Evolutionary conservation across 371 early-diverging fungal species (phyloP).

Genomic region (Mortierella sp.): DNA sequence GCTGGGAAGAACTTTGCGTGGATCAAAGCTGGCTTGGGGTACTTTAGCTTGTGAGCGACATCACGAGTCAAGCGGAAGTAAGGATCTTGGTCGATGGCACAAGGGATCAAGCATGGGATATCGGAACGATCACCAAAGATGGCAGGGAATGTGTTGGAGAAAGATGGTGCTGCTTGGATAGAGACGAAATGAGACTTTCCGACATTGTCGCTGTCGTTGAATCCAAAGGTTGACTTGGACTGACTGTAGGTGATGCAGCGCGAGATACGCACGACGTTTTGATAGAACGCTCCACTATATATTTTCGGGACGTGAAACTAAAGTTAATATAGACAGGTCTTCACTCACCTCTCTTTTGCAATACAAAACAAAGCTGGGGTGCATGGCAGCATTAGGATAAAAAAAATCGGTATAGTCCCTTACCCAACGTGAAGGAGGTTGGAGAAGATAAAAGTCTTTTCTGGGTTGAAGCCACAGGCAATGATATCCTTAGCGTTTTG

Average conservation of each 20-base stretch:
- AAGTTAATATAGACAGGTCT: too few relatives aligned
- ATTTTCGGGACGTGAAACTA: background rate
- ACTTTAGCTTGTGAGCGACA: conserved; percentile 94
- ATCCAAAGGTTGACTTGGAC: conserved; percentile 95
- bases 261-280: conserved; percentile 91
- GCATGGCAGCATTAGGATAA: too few relatives aligned
- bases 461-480: conserved; percentile 98
- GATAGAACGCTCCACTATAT: conserved; percentile 88
- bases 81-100: conserved; percentile 99
- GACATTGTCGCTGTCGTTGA: conserved; percentile 83
- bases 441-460: conserved; percentile 99
- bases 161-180: conserved; percentile 95
- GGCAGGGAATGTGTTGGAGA: conserved; percentile 95
- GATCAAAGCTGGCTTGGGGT: conserved; percentile 96
- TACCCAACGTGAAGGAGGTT: conserved; percentile 94
- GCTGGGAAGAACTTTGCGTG: conserved; percentile 99
- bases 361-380: too few relatives aligned
- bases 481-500: too few relatives aligned
- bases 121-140: conserved; percentile 94
- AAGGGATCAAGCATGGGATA: conserved; percentile 98
- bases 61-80: conserved; percentile 99
- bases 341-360: too few relatives aligned
- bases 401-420: conserved; percentile 1
- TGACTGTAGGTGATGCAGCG: conserved; percentile 87
- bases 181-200: conserved; percentile 95